Evolutionary conservation across 2,329 filamentous ascomycete genomes (phyloP), one percentile per base, ranked within the genome.

Genomic region (Paramyrothecium roridum): DNA sequence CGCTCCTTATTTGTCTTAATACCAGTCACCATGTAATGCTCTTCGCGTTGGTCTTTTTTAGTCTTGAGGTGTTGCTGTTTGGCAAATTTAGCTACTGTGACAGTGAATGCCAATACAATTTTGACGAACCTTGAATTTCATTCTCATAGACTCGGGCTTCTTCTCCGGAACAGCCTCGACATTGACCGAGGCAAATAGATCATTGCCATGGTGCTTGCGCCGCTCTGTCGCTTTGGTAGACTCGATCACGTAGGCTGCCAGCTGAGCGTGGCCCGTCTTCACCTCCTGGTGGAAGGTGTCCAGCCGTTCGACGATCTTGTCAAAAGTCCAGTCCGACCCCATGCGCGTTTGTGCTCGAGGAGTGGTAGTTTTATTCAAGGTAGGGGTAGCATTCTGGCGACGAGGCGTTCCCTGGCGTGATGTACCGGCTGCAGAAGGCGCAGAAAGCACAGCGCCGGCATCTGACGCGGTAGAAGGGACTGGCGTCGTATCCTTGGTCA

Each of bases 1-100:
- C 76, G 73, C 20, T 78, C 73, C 58, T 74, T 76, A 54, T 78
- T 72, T 2, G 80, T 79, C 59, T 78, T 78, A 59, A 83, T 76
- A 60, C 75, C 71, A n/a, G 73, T 63, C 4, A 80, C 73, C 3
- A 65, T 60, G 57, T 76, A 75, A 22, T 73, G 69, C 52, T 70
- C 65, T 54, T 77, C 74, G 54, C 72, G 71, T 54, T 74, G 74
- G 54, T 80, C 77, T 60, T 73, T 74, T 60, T 77, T 80, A 34
- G 69, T 67, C 56, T 73, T 76, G 22, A 65, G 66, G 63, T 73
- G 76, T 63, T 79, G 79, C 74, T 79, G 63, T 58, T 49, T 33
- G 57, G 37, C 12, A 50, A 70, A 26, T 68, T 59, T 52, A 46
- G 45, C 34, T 43, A 23, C 20, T 19, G 26, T 30, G 52, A 3